phyloP scores from a whole-genome alignment of 768 basidiomycete genomes.

The Rickenella mellea region DNA sequence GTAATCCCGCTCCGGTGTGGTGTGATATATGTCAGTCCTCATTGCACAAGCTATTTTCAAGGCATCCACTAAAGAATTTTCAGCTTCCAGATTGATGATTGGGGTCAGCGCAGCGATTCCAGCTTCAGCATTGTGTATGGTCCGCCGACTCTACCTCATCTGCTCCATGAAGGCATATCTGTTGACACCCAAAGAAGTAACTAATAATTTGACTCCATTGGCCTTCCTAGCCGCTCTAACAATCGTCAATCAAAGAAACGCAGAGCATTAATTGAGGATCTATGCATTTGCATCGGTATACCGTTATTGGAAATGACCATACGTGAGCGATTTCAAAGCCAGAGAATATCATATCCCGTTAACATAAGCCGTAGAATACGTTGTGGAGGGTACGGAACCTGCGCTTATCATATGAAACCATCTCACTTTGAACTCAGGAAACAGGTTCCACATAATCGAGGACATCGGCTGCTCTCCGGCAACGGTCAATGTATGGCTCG shows the following conservation, averaged over 20 bases:
- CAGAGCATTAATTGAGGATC: too few species aligned
- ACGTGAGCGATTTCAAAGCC: too few species aligned
- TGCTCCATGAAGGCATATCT: too few species aligned
- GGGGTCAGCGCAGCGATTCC: slow-evolving; percentile 39
- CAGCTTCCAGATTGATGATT: slow-evolving; percentile 38
- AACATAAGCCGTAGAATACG: slow-evolving; percentile 37
- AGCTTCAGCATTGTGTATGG: slow-evolving; percentile 46
- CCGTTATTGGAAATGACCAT: slow-evolving; percentile 39
- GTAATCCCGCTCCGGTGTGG: slow-evolving; percentile 20
- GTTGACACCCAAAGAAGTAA: too few species aligned
- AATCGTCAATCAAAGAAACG: too few species aligned
- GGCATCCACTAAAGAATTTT: too few species aligned
- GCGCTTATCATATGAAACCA: too few species aligned
- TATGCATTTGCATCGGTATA: slow-evolving; percentile 38
- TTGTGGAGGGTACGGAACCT: too few species aligned
- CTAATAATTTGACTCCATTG: too few species aligned
- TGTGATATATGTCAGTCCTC: slow-evolving; percentile 20
- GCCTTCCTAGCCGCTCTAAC: too few species aligned
- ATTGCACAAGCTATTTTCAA: too few species aligned
- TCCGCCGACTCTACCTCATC: slow-evolving; percentile 56
- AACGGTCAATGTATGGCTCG: slow-evolving; percentile 37
- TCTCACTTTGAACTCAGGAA: slow-evolving; percentile 47
- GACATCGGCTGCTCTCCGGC: slow-evolving; percentile 47
- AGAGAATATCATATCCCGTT: too few species aligned
- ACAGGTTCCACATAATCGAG: slow-evolving; percentile 52